A percentile compares a stretch with the other conserved stretches of the same genome.
These are phyloP conservation scores for Cladosporium halotolerans DNA, from an alignment of 2,329 filamentous ascomycete genomes.

Conservation along the genomic window DNA sequence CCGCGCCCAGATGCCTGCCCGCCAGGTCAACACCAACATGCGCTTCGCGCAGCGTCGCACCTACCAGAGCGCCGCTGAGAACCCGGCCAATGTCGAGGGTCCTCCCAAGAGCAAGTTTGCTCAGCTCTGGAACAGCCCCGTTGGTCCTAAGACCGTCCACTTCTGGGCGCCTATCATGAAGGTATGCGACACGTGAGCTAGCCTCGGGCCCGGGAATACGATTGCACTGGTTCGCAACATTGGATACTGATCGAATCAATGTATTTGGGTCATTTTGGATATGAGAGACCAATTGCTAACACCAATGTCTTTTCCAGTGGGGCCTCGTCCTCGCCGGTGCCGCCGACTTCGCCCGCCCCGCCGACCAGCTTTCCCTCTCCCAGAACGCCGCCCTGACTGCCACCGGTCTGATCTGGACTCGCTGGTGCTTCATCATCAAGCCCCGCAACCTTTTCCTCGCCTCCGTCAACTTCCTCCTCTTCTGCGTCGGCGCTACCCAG, in stretches of 20 bases:
- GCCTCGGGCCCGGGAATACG: too few species aligned
- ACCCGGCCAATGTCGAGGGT: constrained; percentile 24
- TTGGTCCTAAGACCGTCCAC: constrained; percentile 72
- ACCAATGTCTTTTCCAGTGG: constrained; percentile 54
- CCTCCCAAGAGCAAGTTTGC: constrained; percentile 48
- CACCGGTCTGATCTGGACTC: constrained; percentile 94
- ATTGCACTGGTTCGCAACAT: too few species aligned
- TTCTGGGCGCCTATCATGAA: constrained; percentile 99
- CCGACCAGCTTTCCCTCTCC: constrained; percentile 84
- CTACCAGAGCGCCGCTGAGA: constrained; percentile 56
- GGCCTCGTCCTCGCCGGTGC: constrained; percentile 85
- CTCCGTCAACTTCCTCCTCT: constrained; percentile 97
- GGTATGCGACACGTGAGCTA: constrained; percentile 35
- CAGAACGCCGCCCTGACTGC: constrained; percentile 86
- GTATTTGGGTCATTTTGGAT: background rate
- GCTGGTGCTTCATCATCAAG: constrained; percentile 97
- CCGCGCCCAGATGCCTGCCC: constrained; percentile 47
- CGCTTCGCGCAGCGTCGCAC: constrained; percentile 52
- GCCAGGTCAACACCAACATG: constrained; percentile 27
- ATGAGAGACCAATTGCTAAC: constrained; percentile 1
- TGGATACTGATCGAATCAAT: background rate
- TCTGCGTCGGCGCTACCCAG: constrained; percentile 78
- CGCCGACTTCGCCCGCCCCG: constrained; percentile 84
- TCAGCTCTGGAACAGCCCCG: constrained; percentile 55
- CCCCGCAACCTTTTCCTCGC: constrained; percentile 89